Conservation (phyloP, 345 rosid species). For the Reutealis trisperma region DNA sequence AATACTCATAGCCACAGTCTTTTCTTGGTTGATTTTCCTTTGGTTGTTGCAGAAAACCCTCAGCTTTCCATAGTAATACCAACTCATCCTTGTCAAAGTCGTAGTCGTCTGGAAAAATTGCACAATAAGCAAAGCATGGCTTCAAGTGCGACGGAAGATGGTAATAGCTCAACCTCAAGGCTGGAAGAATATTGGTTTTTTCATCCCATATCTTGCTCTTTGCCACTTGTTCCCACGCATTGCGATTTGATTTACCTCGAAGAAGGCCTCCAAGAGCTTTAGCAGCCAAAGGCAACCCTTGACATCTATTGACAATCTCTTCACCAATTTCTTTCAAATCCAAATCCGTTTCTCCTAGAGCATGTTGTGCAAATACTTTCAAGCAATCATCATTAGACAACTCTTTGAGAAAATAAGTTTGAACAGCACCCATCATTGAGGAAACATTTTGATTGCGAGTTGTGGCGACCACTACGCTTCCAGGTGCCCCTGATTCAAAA, state of each 20-base stretch:
- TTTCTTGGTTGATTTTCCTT: neutral
- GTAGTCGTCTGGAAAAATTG: constrained; percentile 24
- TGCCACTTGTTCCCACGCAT: constrained; percentile 18
- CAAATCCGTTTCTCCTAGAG: too few species aligned
- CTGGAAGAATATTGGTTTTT: constrained; percentile 9
- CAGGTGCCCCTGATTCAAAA: constrained; percentile 17
- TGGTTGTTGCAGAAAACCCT: constrained; percentile 1
- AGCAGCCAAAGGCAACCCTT: constrained; percentile 34
- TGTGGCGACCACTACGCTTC: constrained; percentile 34
- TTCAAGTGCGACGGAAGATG: constrained; percentile 24
- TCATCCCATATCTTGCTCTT: constrained; percentile 30
- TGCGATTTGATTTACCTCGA: neutral
- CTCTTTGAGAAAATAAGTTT: neutral
- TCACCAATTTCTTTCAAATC: neutral
- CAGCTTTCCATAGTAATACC: constrained; percentile 4
- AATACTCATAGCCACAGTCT: neutral
- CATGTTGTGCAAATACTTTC: too few species aligned
- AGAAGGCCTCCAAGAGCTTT: constrained; percentile 31
- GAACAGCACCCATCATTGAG: neutral
- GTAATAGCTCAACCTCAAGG: constrained; percentile 27
- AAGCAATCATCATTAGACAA: constrained; percentile 7
- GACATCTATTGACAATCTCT: constrained; percentile 23
- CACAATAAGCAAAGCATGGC: constrained; percentile 26
- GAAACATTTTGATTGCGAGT: constrained; percentile 22
- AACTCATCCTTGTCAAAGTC: constrained; percentile 2